Percentiles rank a stretch among this genome's conserved stretches.
These are phyloP conservation scores for Immersiporthe knoxdaviesiana DNA, from an alignment of 2,329 filamentous ascomycete species.

Conservation along the genomic window DNA sequence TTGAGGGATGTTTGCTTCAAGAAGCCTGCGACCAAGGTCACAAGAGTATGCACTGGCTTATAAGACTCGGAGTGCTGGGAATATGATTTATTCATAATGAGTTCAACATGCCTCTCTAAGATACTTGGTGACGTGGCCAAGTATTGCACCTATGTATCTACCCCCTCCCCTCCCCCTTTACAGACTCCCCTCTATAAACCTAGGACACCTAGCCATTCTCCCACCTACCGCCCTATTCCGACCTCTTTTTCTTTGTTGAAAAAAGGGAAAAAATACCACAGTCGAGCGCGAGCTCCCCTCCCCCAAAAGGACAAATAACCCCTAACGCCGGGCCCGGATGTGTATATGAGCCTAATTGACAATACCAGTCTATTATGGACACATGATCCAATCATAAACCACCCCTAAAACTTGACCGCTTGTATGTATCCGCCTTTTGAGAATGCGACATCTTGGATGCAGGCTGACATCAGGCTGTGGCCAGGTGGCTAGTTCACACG, in stretches of 20 bases:
- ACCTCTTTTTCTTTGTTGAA: neutral
- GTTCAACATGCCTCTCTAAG: neutral
- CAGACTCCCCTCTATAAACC: neutral
- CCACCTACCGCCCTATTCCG: too few species aligned
- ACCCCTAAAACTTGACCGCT: neutral
- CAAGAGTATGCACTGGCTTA: too few species aligned
- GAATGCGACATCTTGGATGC: neutral
- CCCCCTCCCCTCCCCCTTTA: neutral
- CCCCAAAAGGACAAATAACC: neutral
- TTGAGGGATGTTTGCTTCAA: too few species aligned
- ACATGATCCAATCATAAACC: neutral
- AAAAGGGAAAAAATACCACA: neutral
- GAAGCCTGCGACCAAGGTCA: too few species aligned
- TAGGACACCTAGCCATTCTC: neutral
- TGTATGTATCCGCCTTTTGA: neutral
- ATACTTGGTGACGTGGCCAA: neutral
- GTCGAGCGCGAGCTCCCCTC: neutral
- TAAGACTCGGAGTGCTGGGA: too few species aligned
- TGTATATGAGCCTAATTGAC: neutral
- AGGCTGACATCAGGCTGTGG: too few species aligned
- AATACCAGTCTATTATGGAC: conserved; percentile 9
- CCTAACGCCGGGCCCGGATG: conserved; percentile 5
- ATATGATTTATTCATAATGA: neutral
- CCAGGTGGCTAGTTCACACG: neutral
- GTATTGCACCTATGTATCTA: neutral